These are phyloP conservation scores for Fonsecaea multimorphosa DNA, from an alignment of 2,329 filamentous ascomycete species.

Conservation along the genomic window DNA sequence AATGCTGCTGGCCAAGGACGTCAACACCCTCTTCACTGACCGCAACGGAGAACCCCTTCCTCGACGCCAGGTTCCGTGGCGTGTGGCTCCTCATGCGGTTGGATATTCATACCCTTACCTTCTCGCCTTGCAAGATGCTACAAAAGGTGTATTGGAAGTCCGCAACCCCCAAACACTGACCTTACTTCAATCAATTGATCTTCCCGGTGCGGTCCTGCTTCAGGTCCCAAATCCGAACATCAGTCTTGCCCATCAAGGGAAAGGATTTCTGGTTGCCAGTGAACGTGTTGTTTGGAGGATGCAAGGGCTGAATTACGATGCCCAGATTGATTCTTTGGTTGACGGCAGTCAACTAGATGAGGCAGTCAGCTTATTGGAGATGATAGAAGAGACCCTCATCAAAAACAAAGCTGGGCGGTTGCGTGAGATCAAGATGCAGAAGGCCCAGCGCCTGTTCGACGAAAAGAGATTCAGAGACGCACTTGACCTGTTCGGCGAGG, in stretches of 20 bases:
- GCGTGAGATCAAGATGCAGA: constrained; percentile 86
- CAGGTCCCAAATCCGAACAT: constrained; percentile 93
- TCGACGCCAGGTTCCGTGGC: constrained; percentile 91
- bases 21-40: constrained; percentile 92
- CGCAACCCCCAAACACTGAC: constrained; percentile 90
- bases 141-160: constrained; percentile 85
- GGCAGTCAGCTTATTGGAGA: constrained; percentile 83
- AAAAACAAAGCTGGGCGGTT: constrained; percentile 80
- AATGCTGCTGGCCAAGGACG: constrained; percentile 93
- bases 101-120: constrained; percentile 98
- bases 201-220: constrained; percentile 81
- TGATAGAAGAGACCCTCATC: constrained; percentile 91
- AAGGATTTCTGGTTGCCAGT: constrained; percentile 92
- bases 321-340: constrained; percentile 83
- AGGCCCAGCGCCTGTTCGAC: constrained; percentile 83
- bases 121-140: constrained; percentile 79
- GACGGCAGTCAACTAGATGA: constrained; percentile 79
- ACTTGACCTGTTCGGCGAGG: constrained; percentile 88
- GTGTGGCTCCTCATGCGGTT: constrained; percentile 82
- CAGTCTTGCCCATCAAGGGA: constrained; percentile 92
- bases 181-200: constrained; percentile 81
- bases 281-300: constrained; percentile 95
- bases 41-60: constrained; percentile 80
- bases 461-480: constrained; percentile 82
- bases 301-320: constrained; percentile 89